Conservation (phyloP, 1,284 basidiomycete species). For the Cutaneotrichosporon dermatis region DNA sequence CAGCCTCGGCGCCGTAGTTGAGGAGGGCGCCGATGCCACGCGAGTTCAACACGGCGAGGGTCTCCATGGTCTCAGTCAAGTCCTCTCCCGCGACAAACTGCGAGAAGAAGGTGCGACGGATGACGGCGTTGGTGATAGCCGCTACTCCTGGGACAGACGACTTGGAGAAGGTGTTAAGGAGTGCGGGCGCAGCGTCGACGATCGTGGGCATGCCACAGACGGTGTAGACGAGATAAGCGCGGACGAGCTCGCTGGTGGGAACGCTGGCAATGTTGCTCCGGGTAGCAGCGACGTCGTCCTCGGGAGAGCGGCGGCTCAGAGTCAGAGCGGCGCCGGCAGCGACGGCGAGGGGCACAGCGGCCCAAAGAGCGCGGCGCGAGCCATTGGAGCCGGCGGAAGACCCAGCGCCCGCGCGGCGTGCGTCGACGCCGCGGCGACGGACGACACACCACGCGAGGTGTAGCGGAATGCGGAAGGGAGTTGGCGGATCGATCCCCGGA, state of each 20-base stretch:
- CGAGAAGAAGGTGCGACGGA: slow-evolving; percentile 78
- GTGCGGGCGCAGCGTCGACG: slow-evolving; percentile 68
- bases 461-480: slow-evolving; percentile 3
- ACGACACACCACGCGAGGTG: neutral
- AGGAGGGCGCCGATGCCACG: neutral
- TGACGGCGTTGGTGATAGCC: slow-evolving; percentile 63
- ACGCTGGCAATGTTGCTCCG: slow-evolving; percentile 11
- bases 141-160: slow-evolving; percentile 61
- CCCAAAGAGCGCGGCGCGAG: slow-evolving; percentile 1
- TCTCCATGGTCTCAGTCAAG: slow-evolving; percentile 52
- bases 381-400: neutral
- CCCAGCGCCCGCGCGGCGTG: neutral
- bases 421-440: neutral
- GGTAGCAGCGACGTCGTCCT: slow-evolving; percentile 3
- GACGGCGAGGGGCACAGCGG: slow-evolving; percentile 6
- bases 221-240: slow-evolving; percentile 75
- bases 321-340: slow-evolving; percentile 7
- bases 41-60: neutral
- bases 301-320: neutral
- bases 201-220: slow-evolving; percentile 71
- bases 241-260: slow-evolving; percentile 51
- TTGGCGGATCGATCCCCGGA: slow-evolving; percentile 2
- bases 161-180: slow-evolving; percentile 61
- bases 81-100: slow-evolving; percentile 84
- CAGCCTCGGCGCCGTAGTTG: slow-evolving; percentile 6